Evolutionary conservation across 306 rosid species (phyloP).

Genomic region (Vicia faba): DNA sequence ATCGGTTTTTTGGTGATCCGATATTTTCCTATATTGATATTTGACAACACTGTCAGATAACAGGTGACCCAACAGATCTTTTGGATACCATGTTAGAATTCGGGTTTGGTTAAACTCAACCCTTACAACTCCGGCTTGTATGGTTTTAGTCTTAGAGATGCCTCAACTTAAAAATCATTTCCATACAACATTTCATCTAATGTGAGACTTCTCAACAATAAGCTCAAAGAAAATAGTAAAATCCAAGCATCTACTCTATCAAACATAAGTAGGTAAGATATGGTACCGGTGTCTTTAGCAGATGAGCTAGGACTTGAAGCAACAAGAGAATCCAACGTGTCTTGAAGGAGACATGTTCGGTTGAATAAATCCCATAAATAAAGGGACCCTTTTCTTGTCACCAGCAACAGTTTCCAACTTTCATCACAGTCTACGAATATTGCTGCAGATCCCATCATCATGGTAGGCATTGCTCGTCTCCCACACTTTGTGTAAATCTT

Average conservation of each 20-base stretch:
- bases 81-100: not conserved
- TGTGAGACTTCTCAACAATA: not conserved
- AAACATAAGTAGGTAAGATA: constrained; percentile 23
- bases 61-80: not conserved
- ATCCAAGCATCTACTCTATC: constrained; percentile 11
- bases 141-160: no score
- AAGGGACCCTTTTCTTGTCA: constrained; percentile 85
- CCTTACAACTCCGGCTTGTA: not conserved
- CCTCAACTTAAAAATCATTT: not conserved
- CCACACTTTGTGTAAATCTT: constrained; percentile 94
- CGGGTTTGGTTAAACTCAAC: not conserved
- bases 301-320: constrained; percentile 60
- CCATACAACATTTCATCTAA: not conserved
- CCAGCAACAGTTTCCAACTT: constrained; percentile 86
- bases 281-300: constrained; percentile 71
- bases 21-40: no score
- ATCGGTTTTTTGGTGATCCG: no score
- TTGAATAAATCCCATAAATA: constrained; percentile 89
- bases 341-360: constrained; percentile 72
- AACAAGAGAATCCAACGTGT: constrained; percentile 74
- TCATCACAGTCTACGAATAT: constrained; percentile 92
- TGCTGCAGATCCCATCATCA: constrained; percentile 96
- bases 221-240: constrained; percentile 5
- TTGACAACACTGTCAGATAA: no score
- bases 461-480: constrained; percentile 90